Base-by-base conservation (phyloP, 805 yeast genomes). In the Candida vartiovaarae region DNA sequence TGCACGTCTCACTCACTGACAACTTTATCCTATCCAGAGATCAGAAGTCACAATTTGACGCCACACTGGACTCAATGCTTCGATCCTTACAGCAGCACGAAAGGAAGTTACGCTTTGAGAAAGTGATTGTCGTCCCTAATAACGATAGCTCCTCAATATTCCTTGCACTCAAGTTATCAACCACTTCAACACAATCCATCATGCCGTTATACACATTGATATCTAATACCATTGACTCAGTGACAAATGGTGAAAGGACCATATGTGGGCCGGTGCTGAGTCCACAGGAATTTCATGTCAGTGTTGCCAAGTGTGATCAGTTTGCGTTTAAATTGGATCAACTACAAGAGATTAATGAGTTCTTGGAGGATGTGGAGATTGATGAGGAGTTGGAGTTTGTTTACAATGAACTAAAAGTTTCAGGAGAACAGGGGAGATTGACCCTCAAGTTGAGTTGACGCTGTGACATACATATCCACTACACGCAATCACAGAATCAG, bases 1-100 rank as follows among this genome's bases (percentile, higher is more conserved):
- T 52, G 25, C 56, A 52, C 23, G 33, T 50, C 5, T 52, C 56
- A 9, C 29, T 52, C 8, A 41, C 42, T 3, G 45, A 41, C 9
- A 48, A 48, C 34, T 45, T 50, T 34, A 44, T 40, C 29, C 32
- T 49, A 9, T 15, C 41, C 23, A 20, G 44, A 6, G 41, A 36
- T 3, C 36, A 39, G 32, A 46, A 42, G 38, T 27, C 11, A 10
- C 10, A 31, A 15, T 44, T 42, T 30, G 39, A 44, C 25, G 25
- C 8, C 2, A n/a, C 15, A 30, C 6, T 43, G 8, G 7, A 11
- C 11, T 11, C 33, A n/a, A 23, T 34, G 7, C 11, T 44, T 8
- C 8, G 26, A 5, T 29, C 41, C 6, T 9, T 8, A 8, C n/a
- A 34, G 6, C 10, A 9, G 7, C 11, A n/a, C 11, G n/a, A 31